Evolutionary conservation across 192 early-diverging fungal species (phyloP).

Genomic region (Coemansia sp.): DNA sequence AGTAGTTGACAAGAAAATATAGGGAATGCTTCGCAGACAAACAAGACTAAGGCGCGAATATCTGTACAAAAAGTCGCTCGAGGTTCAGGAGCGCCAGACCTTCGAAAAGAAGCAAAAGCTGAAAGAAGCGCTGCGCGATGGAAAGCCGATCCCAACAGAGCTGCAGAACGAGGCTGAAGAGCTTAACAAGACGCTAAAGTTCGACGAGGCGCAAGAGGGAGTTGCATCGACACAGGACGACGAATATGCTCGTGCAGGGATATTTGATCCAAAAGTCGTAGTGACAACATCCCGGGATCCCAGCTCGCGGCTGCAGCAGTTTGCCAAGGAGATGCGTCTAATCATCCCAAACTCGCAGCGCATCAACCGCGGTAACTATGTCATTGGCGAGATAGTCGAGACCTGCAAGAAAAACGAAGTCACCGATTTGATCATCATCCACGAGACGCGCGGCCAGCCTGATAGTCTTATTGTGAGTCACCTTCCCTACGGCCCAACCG

Average conservation of each 20-base stretch:
- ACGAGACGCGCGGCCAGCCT: conserved; percentile 94
- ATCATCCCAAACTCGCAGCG: conserved; percentile 95
- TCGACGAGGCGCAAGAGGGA: conserved; percentile 80
- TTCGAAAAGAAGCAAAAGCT: conserved; percentile 93
- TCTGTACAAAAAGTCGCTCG: conserved; percentile 94
- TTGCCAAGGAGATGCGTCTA: conserved; percentile 96
- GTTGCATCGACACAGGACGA: conserved; percentile 88
- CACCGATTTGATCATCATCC: conserved; percentile 92
- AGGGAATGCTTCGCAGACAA: conserved; percentile 65
- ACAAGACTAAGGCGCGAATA: conserved; percentile 90
- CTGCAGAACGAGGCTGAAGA: conserved; percentile 72
- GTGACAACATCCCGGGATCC: conserved; percentile 97
- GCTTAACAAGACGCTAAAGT: conserved; percentile 76
- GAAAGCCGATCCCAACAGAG: conserved; percentile 85
- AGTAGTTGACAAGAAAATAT: not conserved
- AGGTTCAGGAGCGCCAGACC: conserved; percentile 87
- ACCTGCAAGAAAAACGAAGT: conserved; percentile 93
- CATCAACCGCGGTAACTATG: conserved; percentile 96
- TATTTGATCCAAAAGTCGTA: conserved; percentile 91
- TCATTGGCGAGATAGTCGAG: conserved; percentile 94
- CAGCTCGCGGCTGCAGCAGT: conserved; percentile 87
- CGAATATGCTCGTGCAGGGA: conserved; percentile 93
- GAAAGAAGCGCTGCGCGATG: conserved; percentile 88
- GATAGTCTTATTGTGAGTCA: conserved; percentile 94
- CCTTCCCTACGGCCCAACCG: conserved; percentile 97